A percentile compares a stretch with the other conserved stretches of the same genome.
These are phyloP conservation scores for Boletus huronensis DNA, from an alignment of 768 basidiomycete genomes.

Conservation along the genomic window DNA sequence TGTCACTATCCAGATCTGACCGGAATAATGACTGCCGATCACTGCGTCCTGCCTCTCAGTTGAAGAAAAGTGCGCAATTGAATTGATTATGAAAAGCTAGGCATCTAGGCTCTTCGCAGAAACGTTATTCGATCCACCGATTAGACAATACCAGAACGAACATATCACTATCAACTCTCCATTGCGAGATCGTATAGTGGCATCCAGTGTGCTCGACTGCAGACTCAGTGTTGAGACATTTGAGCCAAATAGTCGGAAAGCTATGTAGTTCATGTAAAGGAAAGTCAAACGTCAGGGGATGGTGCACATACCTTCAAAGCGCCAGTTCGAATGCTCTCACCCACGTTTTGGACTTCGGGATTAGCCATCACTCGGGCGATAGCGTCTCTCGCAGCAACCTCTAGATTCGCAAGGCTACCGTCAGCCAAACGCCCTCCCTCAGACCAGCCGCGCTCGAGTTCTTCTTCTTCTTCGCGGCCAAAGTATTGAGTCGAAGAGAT, in stretches of 20 bases:
- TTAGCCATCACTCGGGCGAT: slow-evolving; percentile 72
- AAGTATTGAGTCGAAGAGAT: slow-evolving; percentile 98
- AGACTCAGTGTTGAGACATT: slow-evolving; percentile 48
- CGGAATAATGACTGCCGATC: background rate
- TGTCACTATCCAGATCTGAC: background rate
- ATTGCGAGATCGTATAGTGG: background rate
- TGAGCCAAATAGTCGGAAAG: slow-evolving; percentile 68
- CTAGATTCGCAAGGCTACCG: slow-evolving; percentile 51
- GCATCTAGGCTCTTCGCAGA: background rate
- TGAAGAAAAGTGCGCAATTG: background rate
- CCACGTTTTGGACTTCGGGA: slow-evolving; percentile 83
- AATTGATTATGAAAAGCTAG: slow-evolving; percentile 1
- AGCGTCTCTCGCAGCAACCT: slow-evolving; percentile 70
- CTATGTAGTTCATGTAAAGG: slow-evolving; percentile 27
- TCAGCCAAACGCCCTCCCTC: slow-evolving; percentile 56
- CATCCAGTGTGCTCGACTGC: background rate
- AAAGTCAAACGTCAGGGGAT: background rate
- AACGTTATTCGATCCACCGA: slow-evolving; percentile 9
- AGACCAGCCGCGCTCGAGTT: slow-evolving; percentile 38
- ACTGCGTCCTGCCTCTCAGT: background rate
- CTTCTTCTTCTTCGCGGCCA: slow-evolving; percentile 81
- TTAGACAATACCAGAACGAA: slow-evolving; percentile 11
- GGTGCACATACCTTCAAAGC: slow-evolving; percentile 68
- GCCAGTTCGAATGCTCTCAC: slow-evolving; percentile 72
- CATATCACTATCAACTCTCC: slow-evolving; percentile 1